Evolutionary conservation across 495 filamentous ascomycete species (phyloP).

Genomic region (Penicillium salamii): DNA sequence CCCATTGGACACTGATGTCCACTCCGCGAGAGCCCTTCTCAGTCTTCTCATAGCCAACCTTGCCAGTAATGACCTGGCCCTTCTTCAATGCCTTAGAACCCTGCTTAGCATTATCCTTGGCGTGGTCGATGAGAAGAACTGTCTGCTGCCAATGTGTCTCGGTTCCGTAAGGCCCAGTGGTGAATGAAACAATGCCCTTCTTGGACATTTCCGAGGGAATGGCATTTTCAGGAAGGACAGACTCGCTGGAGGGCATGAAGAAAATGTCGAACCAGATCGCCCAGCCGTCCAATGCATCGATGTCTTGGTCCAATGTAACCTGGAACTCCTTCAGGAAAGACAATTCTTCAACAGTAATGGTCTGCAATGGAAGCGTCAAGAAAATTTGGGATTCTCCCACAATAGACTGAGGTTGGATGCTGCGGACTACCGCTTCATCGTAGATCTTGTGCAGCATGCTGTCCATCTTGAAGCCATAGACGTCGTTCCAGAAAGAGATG

Average conservation of each 20-base stretch:
- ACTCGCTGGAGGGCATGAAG: slow-evolving; percentile 51
- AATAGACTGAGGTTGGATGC: slow-evolving; percentile 39
- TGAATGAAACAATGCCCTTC: slow-evolving; percentile 50
- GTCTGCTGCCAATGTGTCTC: slow-evolving; percentile 56
- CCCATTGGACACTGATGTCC: slow-evolving; percentile 50
- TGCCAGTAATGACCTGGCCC: slow-evolving; percentile 47
- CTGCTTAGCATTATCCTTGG: slow-evolving; percentile 22
- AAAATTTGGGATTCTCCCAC: slow-evolving; percentile 50
- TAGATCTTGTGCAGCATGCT: slow-evolving; percentile 56
- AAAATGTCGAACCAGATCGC: slow-evolving; percentile 65
- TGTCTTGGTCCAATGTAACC: slow-evolving; percentile 50
- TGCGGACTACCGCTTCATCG: slow-evolving; percentile 57
- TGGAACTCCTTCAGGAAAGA: slow-evolving; percentile 55
- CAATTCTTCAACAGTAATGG: slow-evolving; percentile 54
- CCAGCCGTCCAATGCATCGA: slow-evolving; percentile 58
- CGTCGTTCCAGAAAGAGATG: slow-evolving; percentile 67
- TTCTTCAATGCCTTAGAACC: slow-evolving; percentile 38
- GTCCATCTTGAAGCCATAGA: slow-evolving; percentile 57
- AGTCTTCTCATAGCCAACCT: slow-evolving; percentile 50
- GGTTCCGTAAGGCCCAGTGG: slow-evolving; percentile 49
- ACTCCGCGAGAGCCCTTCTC: slow-evolving; percentile 42
- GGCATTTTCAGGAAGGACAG: slow-evolving; percentile 42
- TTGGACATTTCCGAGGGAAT: slow-evolving; percentile 43
- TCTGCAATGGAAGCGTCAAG: slow-evolving; percentile 54
- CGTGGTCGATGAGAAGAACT: slow-evolving; percentile 45